phyloP scores from a whole-genome alignment of 177 flowering plant species.

The Vitis hybrid region DNA sequence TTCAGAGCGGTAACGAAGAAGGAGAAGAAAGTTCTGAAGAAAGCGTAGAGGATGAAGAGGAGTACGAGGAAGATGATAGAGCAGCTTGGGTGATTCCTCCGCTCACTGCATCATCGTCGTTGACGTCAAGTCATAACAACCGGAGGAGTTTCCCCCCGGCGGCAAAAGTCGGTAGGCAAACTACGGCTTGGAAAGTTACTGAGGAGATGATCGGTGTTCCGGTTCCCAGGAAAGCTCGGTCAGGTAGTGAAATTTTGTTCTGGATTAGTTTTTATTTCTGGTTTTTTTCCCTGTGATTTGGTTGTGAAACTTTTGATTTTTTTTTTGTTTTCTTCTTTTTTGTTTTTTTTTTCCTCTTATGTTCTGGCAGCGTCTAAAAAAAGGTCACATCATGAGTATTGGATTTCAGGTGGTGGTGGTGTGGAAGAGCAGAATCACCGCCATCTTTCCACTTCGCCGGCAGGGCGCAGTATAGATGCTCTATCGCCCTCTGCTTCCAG shows the following conservation, averaged over 20 bases:
- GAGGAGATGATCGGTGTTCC: slow-evolving; percentile 32
- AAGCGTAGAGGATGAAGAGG: slow-evolving; percentile 20
- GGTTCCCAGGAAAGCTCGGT: slow-evolving; percentile 46
- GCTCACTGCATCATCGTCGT: not conserved
- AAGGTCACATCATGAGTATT: slow-evolving; percentile 26
- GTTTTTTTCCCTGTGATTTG: not conserved
- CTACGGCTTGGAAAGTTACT: slow-evolving; percentile 13
- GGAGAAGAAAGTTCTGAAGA: slow-evolving; percentile 23
- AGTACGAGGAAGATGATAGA: slow-evolving; percentile 12
- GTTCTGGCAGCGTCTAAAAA: slow-evolving; percentile 28
- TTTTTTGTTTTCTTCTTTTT: not conserved
- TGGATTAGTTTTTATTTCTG: not conserved
- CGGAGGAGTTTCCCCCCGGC: slow-evolving; percentile 11
- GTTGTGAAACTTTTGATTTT: not conserved
- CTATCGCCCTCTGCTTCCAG: slow-evolving; percentile 16
- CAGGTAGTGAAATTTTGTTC: slow-evolving; percentile 19
- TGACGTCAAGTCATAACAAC: slow-evolving; percentile 8
- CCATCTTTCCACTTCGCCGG: slow-evolving; percentile 17
- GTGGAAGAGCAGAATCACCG: slow-evolving; percentile 14
- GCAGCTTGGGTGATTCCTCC: not conserved
- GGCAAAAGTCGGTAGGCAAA: not conserved
- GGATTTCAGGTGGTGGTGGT: slow-evolving; percentile 17
- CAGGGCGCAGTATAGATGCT: slow-evolving; percentile 15
- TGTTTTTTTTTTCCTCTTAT: not conserved
- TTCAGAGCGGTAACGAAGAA: not conserved